Percentiles rank a stretch among this genome's conserved stretches.
These are phyloP conservation scores for Aegilops tauschii DNA, from an alignment of 176 grass and related monocot species.

Conservation along the genomic window DNA sequence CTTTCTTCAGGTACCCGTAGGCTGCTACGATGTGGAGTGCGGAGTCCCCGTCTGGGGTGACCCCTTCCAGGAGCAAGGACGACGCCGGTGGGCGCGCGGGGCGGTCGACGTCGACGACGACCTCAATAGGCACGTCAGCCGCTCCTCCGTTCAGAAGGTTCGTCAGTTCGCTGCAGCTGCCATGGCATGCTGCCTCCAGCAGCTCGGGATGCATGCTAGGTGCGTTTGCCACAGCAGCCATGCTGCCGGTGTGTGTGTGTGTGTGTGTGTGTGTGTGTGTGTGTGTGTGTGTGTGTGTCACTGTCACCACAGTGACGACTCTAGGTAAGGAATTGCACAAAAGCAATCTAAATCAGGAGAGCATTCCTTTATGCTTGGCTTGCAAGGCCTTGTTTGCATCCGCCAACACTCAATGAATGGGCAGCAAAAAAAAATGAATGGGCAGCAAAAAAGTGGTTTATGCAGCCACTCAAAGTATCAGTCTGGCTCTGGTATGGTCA, in stretches of 20 bases:
- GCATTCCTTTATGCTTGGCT: not conserved
- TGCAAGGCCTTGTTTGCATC: not conserved
- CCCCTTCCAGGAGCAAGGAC: constrained; percentile 8
- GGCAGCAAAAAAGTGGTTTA: not conserved
- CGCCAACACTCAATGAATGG: not conserved
- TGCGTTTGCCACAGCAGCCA: not conserved
- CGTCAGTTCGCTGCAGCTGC: not conserved
- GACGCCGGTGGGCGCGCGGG: not conserved
- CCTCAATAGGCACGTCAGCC: not conserved
- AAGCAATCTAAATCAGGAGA: not conserved
- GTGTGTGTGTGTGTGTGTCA: too few species aligned
- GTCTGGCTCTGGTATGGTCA: too few species aligned
- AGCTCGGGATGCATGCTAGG: not conserved
- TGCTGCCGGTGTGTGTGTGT: too few species aligned
- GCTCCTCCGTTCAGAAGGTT: not conserved
- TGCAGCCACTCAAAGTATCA: too few species aligned
- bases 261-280: too few species aligned
- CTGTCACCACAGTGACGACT: too few species aligned
- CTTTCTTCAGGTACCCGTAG: not conserved
- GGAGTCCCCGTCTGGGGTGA: not conserved
- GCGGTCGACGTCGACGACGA: not conserved
- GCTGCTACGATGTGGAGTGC: constrained; percentile 9
- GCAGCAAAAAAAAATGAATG: not conserved
- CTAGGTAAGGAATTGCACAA: not conserved
- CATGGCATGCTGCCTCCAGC: not conserved